Conservation (phyloP, 495 filamentous ascomycete genomes). For the Neurospora sublineolata region DNA sequence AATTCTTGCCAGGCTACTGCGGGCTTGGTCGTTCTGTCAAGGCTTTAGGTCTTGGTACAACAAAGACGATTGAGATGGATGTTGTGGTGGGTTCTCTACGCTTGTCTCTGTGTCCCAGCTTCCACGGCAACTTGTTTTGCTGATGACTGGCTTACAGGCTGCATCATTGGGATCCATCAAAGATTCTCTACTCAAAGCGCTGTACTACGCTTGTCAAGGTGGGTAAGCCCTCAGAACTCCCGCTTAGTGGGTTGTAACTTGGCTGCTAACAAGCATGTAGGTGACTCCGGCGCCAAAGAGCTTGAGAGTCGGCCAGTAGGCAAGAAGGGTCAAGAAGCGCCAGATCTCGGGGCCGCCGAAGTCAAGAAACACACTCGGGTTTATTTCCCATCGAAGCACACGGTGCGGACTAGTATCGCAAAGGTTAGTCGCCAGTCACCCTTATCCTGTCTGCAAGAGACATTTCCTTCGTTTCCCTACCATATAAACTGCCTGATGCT, state of each 20-base stretch:
- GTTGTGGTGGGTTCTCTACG: constrained; percentile 35
- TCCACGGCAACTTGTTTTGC: neutral
- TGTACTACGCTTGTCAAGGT: constrained; percentile 74
- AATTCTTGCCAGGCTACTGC: constrained; percentile 48
- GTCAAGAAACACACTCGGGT: constrained; percentile 51
- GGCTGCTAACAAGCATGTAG: constrained; percentile 22
- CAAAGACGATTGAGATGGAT: constrained; percentile 43
- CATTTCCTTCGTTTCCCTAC: neutral
- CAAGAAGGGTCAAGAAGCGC: constrained; percentile 21
- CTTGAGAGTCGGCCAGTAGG: constrained; percentile 35
- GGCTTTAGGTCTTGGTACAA: constrained; percentile 41
- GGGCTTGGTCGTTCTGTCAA: constrained; percentile 54
- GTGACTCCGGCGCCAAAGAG: constrained; percentile 48
- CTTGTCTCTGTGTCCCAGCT: neutral
- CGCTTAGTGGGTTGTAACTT: too few species aligned
- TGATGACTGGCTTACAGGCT: constrained; percentile 30
- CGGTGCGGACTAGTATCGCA: constrained; percentile 35
- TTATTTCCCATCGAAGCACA: constrained; percentile 73
- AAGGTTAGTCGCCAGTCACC: constrained; percentile 47
- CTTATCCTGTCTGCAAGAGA: constrained; percentile 11
- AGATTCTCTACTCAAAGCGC: constrained; percentile 49
- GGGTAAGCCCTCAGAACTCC: constrained; percentile 2
- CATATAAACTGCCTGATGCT: too few species aligned
- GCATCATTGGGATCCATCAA: constrained; percentile 73
- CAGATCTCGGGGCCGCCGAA: constrained; percentile 16